Evolutionary conservation across 169 alveolate genomes (phyloP).

Genomic region (Ichthyophthirius multifiliis): DNA sequence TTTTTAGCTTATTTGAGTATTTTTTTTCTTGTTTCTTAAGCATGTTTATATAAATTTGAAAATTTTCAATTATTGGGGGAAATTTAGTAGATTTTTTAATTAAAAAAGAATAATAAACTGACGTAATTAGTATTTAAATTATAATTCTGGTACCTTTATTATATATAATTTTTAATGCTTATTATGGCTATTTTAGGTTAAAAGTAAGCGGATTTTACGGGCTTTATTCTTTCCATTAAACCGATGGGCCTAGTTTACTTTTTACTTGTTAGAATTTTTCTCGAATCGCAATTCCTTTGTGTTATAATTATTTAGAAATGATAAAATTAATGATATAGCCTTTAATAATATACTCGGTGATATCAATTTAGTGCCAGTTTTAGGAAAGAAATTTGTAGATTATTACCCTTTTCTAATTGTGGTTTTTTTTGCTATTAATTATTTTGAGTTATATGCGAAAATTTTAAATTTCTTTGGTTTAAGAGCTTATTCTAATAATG

Average conservation of each 20-base stretch:
- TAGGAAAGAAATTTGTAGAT: constrained; percentile 47
- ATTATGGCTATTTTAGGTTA: constrained; percentile 33
- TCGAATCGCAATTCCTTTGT: constrained; percentile 61
- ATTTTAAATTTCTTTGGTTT: constrained; percentile 39
- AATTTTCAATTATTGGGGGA: not conserved
- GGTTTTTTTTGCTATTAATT: constrained; percentile 31
- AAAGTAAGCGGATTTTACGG: constrained; percentile 48
- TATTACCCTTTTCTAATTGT: constrained; percentile 50
- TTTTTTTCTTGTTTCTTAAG: not conserved
- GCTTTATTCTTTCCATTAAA: constrained; percentile 37
- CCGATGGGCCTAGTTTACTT: constrained; percentile 55
- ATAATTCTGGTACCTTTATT: constrained; percentile 15
- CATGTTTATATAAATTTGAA: not conserved
- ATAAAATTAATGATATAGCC: constrained; percentile 33
- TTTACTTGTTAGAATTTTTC: constrained; percentile 53
- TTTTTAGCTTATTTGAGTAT: not conserved
- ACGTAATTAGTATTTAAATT: not conserved
- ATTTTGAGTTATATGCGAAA: constrained; percentile 50
- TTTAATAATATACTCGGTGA: constrained; percentile 56
- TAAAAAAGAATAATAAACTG: not conserved
- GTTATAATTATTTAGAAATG: constrained; percentile 47
- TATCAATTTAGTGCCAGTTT: constrained; percentile 50
- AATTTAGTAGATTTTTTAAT: not conserved
- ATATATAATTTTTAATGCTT: constrained; percentile 22
- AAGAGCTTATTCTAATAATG: constrained; percentile 37